Conservation (phyloP, 179 eudicot species). For the Nepenthes alata region DNA sequence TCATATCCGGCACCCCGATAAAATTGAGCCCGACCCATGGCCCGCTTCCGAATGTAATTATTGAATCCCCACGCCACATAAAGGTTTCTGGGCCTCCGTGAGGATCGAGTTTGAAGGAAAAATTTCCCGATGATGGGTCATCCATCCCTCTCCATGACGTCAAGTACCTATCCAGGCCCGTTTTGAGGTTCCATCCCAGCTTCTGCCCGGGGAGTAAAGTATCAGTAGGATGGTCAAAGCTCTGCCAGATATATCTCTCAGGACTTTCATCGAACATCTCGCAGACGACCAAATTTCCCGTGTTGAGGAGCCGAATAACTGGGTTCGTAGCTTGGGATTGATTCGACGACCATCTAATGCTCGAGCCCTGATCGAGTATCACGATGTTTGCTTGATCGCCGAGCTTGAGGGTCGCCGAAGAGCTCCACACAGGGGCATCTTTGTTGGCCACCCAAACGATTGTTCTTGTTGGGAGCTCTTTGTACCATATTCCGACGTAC, state of each 20-base stretch:
- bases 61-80: constrained; percentile 9
- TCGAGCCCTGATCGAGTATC: constrained; percentile 10
- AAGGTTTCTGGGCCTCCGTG: constrained; percentile 48
- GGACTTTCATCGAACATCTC: constrained; percentile 14
- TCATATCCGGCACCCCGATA: constrained; percentile 75
- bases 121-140: constrained; percentile 44
- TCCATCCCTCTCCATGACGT: constrained; percentile 28
- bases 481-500: constrained; percentile 38
- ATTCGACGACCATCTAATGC: constrained; percentile 11
- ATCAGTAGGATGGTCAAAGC: constrained; percentile 37
- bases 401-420: constrained; percentile 13
- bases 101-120: constrained; percentile 28
- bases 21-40: constrained; percentile 76
- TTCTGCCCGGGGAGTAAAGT: constrained; percentile 39
- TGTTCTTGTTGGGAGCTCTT: constrained; percentile 11
- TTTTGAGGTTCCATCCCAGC: constrained; percentile 21
- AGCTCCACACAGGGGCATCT: constrained; percentile 16
- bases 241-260: constrained; percentile 25
- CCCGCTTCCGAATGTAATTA: constrained; percentile 35
- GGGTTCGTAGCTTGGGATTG: constrained; percentile 14
- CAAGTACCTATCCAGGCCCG: constrained; percentile 20
- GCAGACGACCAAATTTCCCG: constrained; percentile 37
- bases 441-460: constrained; percentile 41
- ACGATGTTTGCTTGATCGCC: constrained; percentile 11
- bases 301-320: constrained; percentile 26